Base-by-base conservation (phyloP, 75 land plant genomes). In the Isoetes taiwanensis region DNA sequence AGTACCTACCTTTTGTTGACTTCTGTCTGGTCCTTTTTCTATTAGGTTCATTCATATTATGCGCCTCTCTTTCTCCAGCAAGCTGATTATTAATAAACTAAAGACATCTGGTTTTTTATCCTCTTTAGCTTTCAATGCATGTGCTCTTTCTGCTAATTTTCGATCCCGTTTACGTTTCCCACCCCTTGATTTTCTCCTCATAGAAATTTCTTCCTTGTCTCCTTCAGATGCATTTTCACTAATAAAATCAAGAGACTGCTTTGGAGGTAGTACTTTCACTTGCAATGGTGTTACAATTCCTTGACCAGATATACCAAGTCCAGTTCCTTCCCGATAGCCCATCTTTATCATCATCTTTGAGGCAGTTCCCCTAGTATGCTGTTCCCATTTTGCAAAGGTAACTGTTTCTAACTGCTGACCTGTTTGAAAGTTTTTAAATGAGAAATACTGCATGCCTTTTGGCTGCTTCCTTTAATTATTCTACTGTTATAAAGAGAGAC, bases 281-380 rank as follows among this genome's bases (percentile, higher is more conserved):
- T 74, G 28, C 34, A 94, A 32, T 0, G 99, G 96, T 40, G 80
- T 41, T 3, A 85, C 54, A 23, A 81, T 79, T 24, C 99, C 99
- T 57, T 94, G 99, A 0, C 88, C 96, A 28, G 77, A 58, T 34
- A 42, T 76, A 29, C 99, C 99, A 20, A 94, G 57, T 10, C 99
- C 99, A 88, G 77, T 88, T 24, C 99, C 99, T 74, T 94, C 81
- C 16, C 76, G 68, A 57, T 81, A 94, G 29, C 99, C 99, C 99
- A 94, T 94, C 58, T 63, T 80, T 12, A 84, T 84, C 99, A 94
- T 94, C 90, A 94, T 88, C 54, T 84, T 88, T 14, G 99, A 94
- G 40, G 99, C 99, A 43, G 88, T 80, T 23, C 99, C 99, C 6
- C 99, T 60, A 17, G 99, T 94, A 71, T 94, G 99, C 64, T 76